Percentiles rank a stretch among this genome's conserved stretches.
These are phyloP conservation scores for Pachyrhizus erosus DNA, from an alignment of 306 rosid species.

Conservation along the genomic window DNA sequence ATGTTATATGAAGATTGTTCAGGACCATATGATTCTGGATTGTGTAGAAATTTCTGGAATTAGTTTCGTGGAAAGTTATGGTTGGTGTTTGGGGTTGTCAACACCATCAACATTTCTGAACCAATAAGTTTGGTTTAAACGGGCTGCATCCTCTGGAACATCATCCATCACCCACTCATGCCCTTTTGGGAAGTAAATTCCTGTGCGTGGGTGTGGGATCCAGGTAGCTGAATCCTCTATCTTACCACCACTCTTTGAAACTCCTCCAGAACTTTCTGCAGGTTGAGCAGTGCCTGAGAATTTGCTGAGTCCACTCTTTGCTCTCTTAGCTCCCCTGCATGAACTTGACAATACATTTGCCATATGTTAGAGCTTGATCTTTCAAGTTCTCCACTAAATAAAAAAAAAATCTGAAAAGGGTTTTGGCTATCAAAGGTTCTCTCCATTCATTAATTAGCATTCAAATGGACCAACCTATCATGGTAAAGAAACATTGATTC, in stretches of 20 bases:
- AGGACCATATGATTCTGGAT: background rate
- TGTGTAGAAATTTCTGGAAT: background rate
- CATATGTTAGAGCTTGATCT: background rate
- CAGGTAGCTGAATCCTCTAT: constrained; percentile 45
- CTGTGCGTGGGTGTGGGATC: constrained; percentile 77
- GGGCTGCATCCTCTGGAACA: constrained; percentile 66
- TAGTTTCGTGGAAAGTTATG: background rate
- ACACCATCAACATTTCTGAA: constrained; percentile 65
- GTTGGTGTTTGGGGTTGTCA: constrained; percentile 31
- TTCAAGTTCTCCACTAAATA: background rate
- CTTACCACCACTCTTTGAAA: constrained; percentile 9
- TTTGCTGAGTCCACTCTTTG: constrained; percentile 36
- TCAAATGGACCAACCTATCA: too few relatives aligned
- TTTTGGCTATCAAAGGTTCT: background rate
- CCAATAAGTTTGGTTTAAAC: constrained; percentile 58
- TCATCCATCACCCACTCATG: constrained; percentile 75
- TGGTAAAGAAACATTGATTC: too few relatives aligned
- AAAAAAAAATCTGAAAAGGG: background rate
- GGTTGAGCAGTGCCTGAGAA: background rate
- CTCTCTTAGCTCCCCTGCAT: constrained; percentile 45
- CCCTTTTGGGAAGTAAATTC: constrained; percentile 76
- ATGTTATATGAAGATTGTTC: background rate
- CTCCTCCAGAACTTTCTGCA: constrained; percentile 2
- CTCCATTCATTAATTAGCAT: background rate
- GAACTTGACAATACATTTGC: background rate